These are phyloP conservation scores for Geum urbanum DNA, from an alignment of 306 rosid species.

Conservation along the genomic window DNA sequence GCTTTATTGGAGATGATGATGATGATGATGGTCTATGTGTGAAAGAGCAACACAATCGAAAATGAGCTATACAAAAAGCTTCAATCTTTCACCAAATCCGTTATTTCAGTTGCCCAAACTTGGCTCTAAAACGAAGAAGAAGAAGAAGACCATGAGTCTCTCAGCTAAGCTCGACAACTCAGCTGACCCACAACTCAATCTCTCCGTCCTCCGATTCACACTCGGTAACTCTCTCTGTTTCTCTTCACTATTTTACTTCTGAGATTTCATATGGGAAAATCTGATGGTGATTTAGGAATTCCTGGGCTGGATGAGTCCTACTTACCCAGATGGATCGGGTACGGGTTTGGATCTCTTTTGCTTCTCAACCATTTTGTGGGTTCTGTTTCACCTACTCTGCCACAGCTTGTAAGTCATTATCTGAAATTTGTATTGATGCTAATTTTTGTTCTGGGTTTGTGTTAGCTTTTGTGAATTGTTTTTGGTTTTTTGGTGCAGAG, in stretches of 20 bases:
- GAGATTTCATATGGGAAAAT: background rate
- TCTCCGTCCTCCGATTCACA: conserved; percentile 89
- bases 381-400: conserved; percentile 46
- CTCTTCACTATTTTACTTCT: background rate
- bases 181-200: conserved; percentile 53
- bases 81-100: conserved; percentile 25
- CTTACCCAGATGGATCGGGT: conserved; percentile 96
- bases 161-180: conserved; percentile 50
- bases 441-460: background rate
- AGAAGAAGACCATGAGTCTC: conserved; percentile 13
- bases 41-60: background rate
- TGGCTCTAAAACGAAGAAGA: conserved; percentile 26
- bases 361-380: conserved; percentile 66
- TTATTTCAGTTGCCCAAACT: conserved; percentile 27
- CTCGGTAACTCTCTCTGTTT: conserved; percentile 43
- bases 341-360: conserved; percentile 81
- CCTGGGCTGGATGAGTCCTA: conserved; percentile 93
- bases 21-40: no score
- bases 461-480: background rate
- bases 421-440: background rate
- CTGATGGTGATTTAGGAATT: conserved; percentile 44
- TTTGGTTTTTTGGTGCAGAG: conserved; percentile 35
- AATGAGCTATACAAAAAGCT: conserved; percentile 30
- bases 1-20: no score
- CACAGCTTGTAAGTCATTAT: conserved; percentile 47